Evolutionary conservation across 257 asterid genomes (phyloP).

Genomic region (Osmanthus fragrans): DNA sequence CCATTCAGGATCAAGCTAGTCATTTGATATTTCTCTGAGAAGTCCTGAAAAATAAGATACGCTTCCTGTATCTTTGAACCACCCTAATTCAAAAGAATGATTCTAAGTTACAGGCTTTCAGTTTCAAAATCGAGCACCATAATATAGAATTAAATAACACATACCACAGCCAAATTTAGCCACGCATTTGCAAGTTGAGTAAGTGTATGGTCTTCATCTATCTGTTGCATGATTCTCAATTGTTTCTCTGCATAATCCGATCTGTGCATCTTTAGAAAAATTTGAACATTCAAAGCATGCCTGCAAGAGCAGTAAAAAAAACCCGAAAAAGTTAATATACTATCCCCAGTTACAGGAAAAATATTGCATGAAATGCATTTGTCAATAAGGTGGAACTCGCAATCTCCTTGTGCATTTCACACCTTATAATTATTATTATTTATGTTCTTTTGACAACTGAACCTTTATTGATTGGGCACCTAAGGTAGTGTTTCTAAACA

Average conservation of each 20-base stretch:
- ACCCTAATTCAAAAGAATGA: constrained; percentile 55
- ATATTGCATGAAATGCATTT: not conserved
- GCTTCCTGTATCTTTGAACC: constrained; percentile 98
- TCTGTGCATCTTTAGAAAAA: constrained; percentile 92
- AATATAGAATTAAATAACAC: constrained; percentile 8
- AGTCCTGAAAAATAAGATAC: constrained; percentile 93
- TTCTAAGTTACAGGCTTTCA: constrained; percentile 13
- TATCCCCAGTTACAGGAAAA: constrained; percentile 2
- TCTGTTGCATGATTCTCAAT: constrained; percentile 86
- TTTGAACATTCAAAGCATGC: constrained; percentile 89
- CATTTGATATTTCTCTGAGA: constrained; percentile 88
- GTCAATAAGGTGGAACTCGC: not conserved
- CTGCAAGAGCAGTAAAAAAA: constrained; percentile 45
- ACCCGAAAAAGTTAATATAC: constrained; percentile 2
- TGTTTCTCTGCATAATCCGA: constrained; percentile 98
- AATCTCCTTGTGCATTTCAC: not conserved
- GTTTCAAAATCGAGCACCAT: not conserved
- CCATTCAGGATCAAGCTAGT: constrained; percentile 90
- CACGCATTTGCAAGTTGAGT: constrained; percentile 99
- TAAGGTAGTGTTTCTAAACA: not conserved
- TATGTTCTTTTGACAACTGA: not conserved
- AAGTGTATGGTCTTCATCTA: constrained; percentile 92
- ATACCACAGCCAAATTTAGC: constrained; percentile 92
- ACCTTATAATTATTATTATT: not conserved
- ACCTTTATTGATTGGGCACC: not conserved